A percentile compares a stretch with the other conserved stretches of the same genome.
Evolutionary conservation across 1,284 basidiomycete species (phyloP).

Genomic region (Sphaerobolus stellatus): DNA sequence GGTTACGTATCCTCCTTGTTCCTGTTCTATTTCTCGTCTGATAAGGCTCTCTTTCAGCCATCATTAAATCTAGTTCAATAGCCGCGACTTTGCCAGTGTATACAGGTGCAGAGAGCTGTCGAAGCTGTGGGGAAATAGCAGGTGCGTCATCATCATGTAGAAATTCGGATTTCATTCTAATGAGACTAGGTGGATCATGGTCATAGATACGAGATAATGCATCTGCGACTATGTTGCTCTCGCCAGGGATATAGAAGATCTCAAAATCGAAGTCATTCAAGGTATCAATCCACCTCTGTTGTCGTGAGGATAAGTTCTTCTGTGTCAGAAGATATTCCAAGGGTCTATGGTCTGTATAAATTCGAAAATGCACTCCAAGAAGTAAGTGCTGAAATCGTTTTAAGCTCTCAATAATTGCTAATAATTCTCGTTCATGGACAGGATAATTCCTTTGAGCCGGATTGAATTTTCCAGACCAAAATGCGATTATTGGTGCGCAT

Average conservation of each 20-base stretch:
- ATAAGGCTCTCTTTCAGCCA: too few relatives aligned
- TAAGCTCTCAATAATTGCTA: conserved; percentile 25
- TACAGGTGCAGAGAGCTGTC: too few relatives aligned
- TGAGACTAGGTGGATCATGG: conserved; percentile 9
- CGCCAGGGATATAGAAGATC: conserved; percentile 33
- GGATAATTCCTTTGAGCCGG: conserved; percentile 32
- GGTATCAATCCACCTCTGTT: conserved; percentile 32
- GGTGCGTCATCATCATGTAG: too few relatives aligned
- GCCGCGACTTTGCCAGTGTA: too few relatives aligned
- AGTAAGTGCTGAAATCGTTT: conserved; percentile 23
- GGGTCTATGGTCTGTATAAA: conserved; percentile 35
- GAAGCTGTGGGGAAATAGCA: too few relatives aligned
- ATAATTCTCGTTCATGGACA: conserved; percentile 27
- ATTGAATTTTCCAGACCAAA: conserved; percentile 32
- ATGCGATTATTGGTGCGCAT: conserved; percentile 21
- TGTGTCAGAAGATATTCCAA: conserved; percentile 33
- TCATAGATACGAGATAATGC: conserved; percentile 18
- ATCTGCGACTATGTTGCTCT: conserved; percentile 7
- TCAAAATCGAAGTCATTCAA: conserved; percentile 33
- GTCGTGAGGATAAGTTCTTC: conserved; percentile 30
- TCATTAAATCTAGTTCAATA: too few relatives aligned
- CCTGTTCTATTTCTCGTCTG: background rate
- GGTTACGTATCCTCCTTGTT: too few relatives aligned
- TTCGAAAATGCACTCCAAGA: conserved; percentile 29
- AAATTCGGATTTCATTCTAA: conserved; percentile 12